These are phyloP conservation scores for Hypoxylon intermedium DNA, from an alignment of 495 filamentous ascomycete genomes.

Conservation along the genomic window DNA sequence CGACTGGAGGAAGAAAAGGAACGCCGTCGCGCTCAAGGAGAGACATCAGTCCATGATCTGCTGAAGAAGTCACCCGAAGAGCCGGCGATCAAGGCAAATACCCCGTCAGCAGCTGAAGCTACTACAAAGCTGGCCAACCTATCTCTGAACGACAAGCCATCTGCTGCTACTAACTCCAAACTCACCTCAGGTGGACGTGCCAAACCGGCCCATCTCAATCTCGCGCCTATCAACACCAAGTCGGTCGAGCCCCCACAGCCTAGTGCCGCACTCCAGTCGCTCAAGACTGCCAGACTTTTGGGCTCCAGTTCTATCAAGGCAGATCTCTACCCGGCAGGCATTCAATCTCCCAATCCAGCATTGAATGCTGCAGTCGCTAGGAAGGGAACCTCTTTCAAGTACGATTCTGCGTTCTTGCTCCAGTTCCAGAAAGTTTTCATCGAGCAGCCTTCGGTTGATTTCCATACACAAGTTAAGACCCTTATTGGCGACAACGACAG, in stretches of 20 bases:
- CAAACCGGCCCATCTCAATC: conserved; percentile 82
- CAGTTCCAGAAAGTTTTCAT: conserved; percentile 95
- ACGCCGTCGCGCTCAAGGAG: conserved; percentile 50
- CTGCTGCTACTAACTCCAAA: conserved; percentile 62
- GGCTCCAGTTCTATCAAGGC: conserved; percentile 54
- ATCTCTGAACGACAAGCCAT: conserved; percentile 54
- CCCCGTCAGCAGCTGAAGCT: conserved; percentile 46
- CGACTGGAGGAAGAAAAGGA: conserved; percentile 62
- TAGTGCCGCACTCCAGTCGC: conserved; percentile 87
- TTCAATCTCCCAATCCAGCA: conserved; percentile 88
- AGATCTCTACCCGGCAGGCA: conserved; percentile 80
- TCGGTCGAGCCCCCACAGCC: conserved; percentile 86
- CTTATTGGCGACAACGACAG: conserved; percentile 77
- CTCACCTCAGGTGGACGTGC: conserved; percentile 61
- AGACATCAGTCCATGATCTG: conserved; percentile 46
- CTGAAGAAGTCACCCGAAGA: conserved; percentile 38
- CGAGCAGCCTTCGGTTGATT: conserved; percentile 92
- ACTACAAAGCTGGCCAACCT: conserved; percentile 54
- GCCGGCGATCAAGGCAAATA: conserved; percentile 37
- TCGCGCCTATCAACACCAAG: conserved; percentile 75
- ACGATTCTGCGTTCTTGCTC: conserved; percentile 94
- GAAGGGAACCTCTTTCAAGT: conserved; percentile 84
- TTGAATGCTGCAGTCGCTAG: conserved; percentile 76
- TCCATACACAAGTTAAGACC: conserved; percentile 83
- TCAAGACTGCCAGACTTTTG: conserved; percentile 86